Evolutionary conservation across 257 asterid species (phyloP), one percentile per base, ranked within the genome.

Genomic region (Linderniella brevidens): DNA sequence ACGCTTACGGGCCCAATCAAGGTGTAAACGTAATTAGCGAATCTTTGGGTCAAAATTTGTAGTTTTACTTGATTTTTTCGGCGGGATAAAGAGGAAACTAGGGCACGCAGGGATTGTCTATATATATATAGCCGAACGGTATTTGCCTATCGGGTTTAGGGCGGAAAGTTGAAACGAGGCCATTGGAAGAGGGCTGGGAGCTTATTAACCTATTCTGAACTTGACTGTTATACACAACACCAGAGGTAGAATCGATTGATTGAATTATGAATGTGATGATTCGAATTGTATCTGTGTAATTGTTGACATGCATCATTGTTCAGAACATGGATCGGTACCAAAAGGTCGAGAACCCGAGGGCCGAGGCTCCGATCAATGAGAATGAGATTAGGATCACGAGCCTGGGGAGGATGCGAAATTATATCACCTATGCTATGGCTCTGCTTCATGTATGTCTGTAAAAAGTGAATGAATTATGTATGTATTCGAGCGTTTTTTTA

Each of bases 331-430:
- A 78, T 78, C 77, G 88, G 58, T 78, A 78, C 78, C 76, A 68
- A 48, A 71, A 65, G 70, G 80, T 78, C 39, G 88, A 74, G 78
- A 78, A 74, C 64, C 80, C 83, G 13, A 78, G 60, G 72, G 65
- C 40, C 7, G 88, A 71, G 42, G 62, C 76, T 10, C 72, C 78
- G 11, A 78, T 78, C 55, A 73, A 64, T 45, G 83, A 64, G 54
- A 78, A 78, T 56, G 88, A 78, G 80, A 74, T 74, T 66, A 70
- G 88, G 69, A 78, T 78, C 59, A 78, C 88, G 4, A 78, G 83
- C 54, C 88, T 66, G 57, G 80, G 88, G 8, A 67, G 83, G 77
- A 71, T 78, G 88, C 64, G 83, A 20, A 78, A 67, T 61, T 78
- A 78, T 48, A 78, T 78, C 48, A 74, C 78, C 41, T 78, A 78